These are phyloP conservation scores for Rutstroemia sp. DNA, from an alignment of 2,329 filamentous ascomycete species.

Conservation along the genomic window DNA sequence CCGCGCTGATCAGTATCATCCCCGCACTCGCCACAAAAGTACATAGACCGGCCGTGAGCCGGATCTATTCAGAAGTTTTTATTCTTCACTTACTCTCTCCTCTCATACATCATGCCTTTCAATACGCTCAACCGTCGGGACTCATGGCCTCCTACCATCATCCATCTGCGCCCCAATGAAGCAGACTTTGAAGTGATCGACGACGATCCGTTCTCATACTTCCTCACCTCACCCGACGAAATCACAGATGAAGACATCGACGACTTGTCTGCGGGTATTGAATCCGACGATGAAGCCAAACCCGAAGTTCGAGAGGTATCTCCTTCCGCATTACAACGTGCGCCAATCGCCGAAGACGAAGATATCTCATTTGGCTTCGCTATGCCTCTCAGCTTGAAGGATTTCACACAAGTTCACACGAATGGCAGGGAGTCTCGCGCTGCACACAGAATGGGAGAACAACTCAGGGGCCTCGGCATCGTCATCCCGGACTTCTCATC, in stretches of 20 bases:
- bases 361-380: slow-evolving; percentile 18
- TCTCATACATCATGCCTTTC: slow-evolving; percentile 9
- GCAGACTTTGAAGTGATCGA: slow-evolving; percentile 22
- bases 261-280: slow-evolving; percentile 29
- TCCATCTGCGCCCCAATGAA: slow-evolving; percentile 20
- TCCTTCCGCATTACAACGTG: slow-evolving; percentile 24
- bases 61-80: slow-evolving; percentile 12
- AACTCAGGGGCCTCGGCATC: slow-evolving; percentile 23
- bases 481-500: slow-evolving; percentile 14
- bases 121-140: slow-evolving; percentile 23
- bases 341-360: slow-evolving; percentile 14
- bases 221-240: slow-evolving; percentile 28
- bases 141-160: slow-evolving; percentile 30
- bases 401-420: slow-evolving; percentile 19
- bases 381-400: slow-evolving; percentile 24
- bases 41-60: slow-evolving; percentile 29
- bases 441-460: slow-evolving; percentile 10
- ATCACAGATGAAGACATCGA: slow-evolving; percentile 23
- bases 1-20: not conserved
- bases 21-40: slow-evolving; percentile 8
- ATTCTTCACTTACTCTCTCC: not conserved
- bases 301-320: slow-evolving; percentile 26
- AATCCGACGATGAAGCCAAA: slow-evolving; percentile 18
- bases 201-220: slow-evolving; percentile 29
- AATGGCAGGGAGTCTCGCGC: slow-evolving; percentile 18